Conservation (phyloP, 352 stramenopile species). For the Peronospora farinosa region DNA sequence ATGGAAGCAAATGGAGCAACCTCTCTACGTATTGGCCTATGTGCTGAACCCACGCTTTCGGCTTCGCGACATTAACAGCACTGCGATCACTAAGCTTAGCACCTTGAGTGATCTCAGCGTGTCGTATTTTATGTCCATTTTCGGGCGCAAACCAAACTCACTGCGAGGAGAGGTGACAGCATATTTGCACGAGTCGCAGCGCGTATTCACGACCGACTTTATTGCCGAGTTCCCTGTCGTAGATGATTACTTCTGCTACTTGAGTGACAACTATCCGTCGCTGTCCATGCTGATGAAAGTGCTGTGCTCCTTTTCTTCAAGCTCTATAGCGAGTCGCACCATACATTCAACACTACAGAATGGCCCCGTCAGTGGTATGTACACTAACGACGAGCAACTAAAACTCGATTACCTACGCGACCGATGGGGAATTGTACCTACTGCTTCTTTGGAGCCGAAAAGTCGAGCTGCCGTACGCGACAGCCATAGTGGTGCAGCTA, state of each 20-base stretch:
- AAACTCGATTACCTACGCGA: conserved; percentile 28
- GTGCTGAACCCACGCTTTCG: too few species aligned
- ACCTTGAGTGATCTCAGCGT: too few species aligned
- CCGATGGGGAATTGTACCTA: conserved; percentile 19
- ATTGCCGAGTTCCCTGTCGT: conserved; percentile 51
- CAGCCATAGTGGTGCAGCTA: conserved; percentile 21
- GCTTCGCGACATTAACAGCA: too few species aligned
- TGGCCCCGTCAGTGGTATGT: background rate
- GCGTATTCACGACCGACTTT: conserved; percentile 37
- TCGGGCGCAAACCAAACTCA: too few species aligned
- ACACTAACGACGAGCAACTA: conserved; percentile 18
- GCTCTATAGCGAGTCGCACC: conserved; percentile 7
- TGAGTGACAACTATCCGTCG: conserved; percentile 53
- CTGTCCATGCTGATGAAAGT: conserved; percentile 63
- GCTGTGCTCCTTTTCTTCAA: conserved; percentile 43
- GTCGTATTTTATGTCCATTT: too few species aligned
- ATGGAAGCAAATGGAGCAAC: too few species aligned
- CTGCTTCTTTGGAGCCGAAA: conserved; percentile 5
- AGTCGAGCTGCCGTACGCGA: conserved; percentile 17
- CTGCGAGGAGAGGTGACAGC: too few species aligned
- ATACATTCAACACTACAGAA: conserved; percentile 7
- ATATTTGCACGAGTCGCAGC: too few species aligned
- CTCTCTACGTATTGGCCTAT: too few species aligned
- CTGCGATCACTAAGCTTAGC: too few species aligned
- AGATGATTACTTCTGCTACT: conserved; percentile 62